phyloP scores from a whole-genome alignment of 2,329 filamentous ascomycete species.

The Paracoccidioides brasiliensis region DNA sequence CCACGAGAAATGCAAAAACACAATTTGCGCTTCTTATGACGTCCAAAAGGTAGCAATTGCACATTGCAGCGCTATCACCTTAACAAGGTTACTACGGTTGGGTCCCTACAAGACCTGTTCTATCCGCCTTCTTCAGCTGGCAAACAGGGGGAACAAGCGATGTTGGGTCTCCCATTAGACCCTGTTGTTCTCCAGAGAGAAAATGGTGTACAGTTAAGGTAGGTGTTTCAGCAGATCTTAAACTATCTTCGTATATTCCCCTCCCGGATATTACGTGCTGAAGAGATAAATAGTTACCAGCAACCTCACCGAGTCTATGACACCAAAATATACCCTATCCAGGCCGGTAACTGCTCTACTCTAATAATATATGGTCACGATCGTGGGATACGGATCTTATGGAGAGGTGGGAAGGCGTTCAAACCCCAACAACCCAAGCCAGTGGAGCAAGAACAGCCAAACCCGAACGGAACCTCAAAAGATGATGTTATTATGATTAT shows the following conservation, averaged over 20 bases:
- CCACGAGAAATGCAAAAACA: background rate
- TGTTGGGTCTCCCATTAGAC: constrained; percentile 25
- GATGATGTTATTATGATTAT: constrained; percentile 41
- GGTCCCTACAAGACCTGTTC: background rate
- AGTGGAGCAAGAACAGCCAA: constrained; percentile 16
- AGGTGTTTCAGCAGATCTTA: constrained; percentile 1
- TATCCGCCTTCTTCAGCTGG: background rate
- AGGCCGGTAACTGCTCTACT: constrained; percentile 48
- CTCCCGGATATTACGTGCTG: background rate
- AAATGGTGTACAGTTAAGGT: constrained; percentile 33
- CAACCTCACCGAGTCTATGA: constrained; percentile 45
- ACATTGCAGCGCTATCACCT: too few species aligned
- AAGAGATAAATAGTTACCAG: constrained; percentile 38
- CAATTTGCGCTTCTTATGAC: background rate
- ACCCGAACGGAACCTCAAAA: constrained; percentile 28
- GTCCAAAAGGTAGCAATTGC: too few species aligned
- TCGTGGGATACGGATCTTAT: constrained; percentile 44
- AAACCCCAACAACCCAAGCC: constrained; percentile 21
- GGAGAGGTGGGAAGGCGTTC: constrained; percentile 45
- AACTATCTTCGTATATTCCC: background rate
- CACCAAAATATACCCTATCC: constrained; percentile 45
- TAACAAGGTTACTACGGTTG: too few species aligned
- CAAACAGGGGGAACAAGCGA: constrained; percentile 11
- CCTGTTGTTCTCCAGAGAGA: constrained; percentile 28
- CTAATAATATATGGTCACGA: constrained; percentile 49